These are phyloP conservation scores for Trametes elegans DNA, from an alignment of 768 basidiomycete species.

Conservation along the genomic window DNA sequence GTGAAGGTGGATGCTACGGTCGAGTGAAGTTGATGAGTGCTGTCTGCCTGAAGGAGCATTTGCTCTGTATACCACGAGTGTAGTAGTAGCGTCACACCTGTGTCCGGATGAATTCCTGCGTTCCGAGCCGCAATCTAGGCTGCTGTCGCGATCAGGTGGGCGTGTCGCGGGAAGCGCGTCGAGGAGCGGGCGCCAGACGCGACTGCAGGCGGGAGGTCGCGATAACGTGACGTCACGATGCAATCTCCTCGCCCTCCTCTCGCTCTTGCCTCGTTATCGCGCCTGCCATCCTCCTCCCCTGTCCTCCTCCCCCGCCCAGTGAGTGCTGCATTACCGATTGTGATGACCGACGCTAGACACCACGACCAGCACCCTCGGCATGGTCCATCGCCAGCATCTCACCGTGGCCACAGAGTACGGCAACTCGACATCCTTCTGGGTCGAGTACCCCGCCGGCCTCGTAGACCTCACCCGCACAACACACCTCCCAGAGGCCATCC, in stretches of 20 bases:
- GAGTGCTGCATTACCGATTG: not conserved
- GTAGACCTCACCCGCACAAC: slow-evolving; percentile 56
- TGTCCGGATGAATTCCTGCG: not conserved
- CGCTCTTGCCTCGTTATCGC: slow-evolving; percentile 11
- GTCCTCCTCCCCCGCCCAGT: not conserved
- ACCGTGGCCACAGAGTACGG: slow-evolving; percentile 51
- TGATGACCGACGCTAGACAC: slow-evolving; percentile 4
- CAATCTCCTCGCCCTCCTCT: not conserved
- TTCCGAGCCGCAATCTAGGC: not conserved
- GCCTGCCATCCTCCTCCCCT: not conserved
- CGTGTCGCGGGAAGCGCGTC: slow-evolving; percentile 12
- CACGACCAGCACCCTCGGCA: slow-evolving; percentile 35
- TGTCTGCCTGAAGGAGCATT: too few species aligned
- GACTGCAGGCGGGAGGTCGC: not conserved
- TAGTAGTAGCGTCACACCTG: not conserved
- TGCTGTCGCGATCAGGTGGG: slow-evolving; percentile 12
- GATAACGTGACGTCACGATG: slow-evolving; percentile 5
- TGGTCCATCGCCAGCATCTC: slow-evolving; percentile 47
- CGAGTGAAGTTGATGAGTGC: too few species aligned
- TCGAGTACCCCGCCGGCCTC: slow-evolving; percentile 64
- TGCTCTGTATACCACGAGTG: not conserved
- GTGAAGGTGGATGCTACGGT: slow-evolving; percentile 43
- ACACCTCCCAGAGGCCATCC: slow-evolving; percentile 30
- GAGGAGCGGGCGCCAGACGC: not conserved
- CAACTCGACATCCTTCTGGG: slow-evolving; percentile 56